Evolutionary conservation across 2,329 filamentous ascomycete genomes (phyloP).

Genomic region (Pseudogymnoascus sp.): DNA sequence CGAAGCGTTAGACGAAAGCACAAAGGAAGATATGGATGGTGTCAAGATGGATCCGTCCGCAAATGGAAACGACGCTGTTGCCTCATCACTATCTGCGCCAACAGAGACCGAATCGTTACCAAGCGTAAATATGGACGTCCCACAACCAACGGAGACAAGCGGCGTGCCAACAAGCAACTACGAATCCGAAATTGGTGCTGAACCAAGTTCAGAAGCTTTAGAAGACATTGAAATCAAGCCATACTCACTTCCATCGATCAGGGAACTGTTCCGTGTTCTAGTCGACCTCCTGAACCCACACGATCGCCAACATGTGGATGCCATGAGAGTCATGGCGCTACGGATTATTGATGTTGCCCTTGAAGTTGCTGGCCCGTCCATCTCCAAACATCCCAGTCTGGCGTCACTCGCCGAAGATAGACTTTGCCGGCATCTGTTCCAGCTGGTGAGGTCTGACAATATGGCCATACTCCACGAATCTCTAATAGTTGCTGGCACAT

Average conservation of each 20-base stretch:
- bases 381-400: conserved; percentile 83
- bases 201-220: conserved; percentile 24
- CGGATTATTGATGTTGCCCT: conserved; percentile 95
- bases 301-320: conserved; percentile 85
- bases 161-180: conserved; percentile 13
- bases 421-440: conserved; percentile 88
- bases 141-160: background rate
- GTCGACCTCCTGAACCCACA: conserved; percentile 92
- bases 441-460: conserved; percentile 91
- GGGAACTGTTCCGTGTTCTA: conserved; percentile 87
- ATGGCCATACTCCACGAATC: conserved; percentile 93
- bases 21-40: conserved; percentile 62
- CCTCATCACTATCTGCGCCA: conserved; percentile 42
- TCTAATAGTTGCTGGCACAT: conserved; percentile 80
- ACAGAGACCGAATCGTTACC: conserved; percentile 16
- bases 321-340: conserved; percentile 94
- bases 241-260: conserved; percentile 88
- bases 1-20: conserved; percentile 58
- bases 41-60: conserved; percentile 79
- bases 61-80: conserved; percentile 55
- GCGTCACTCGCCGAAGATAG: conserved; percentile 86
- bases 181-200: conserved; percentile 22
- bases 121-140: background rate
- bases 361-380: conserved; percentile 91
- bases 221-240: conserved; percentile 60